Evolutionary conservation across 208 protist species (phyloP), one percentile per base, ranked within the genome.

Genomic region (Trichomonas tenax): DNA sequence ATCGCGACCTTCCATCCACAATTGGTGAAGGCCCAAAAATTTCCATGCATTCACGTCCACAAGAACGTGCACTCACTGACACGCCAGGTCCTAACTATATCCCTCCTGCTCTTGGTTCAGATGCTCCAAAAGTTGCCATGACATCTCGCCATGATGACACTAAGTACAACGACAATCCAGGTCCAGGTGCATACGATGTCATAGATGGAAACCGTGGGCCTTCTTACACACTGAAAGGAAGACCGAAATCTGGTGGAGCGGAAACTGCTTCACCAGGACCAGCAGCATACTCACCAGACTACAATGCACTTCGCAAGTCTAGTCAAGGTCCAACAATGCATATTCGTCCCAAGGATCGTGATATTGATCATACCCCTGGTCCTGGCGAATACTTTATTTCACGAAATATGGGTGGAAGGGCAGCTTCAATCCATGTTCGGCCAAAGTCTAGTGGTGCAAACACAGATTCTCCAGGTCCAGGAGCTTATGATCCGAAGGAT

Each of bases 71-170:
- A n/a, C 1, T n/a, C 10, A 1, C 36, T 44, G 10, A 17, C 4
- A 48, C 82, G 17, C 82, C 82, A 48, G 82, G 82, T n/a, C 82
- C 82, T 3, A 90, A 90, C 48, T 90, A 90, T 90, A n/a, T 90
- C 48, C 82, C 82, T 23, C 82, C 82, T 2, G 3, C 10, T n/a
- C n/a, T 90, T n/a, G 82, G 40, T 10, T 23, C 36, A 26, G 82
- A 90, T 90, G 41, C 14, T 11, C 41, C 82, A 8, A 90, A 90
- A 90, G 15, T 11, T 23, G 9, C 82, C 1, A 90, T 90, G 17
- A 38, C 82, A 48, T 36, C 82, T 23, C 36, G 41, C 11, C n/a
- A 90, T 90, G 10, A 86, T 41, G 44, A 10, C 6, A 86, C 14
- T 14, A 86, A 21, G 48, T 3, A 45, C 11, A n/a, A 26, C 11